Base-by-base conservation (phyloP, 129 eudicot species). In the Mikania micrantha region DNA sequence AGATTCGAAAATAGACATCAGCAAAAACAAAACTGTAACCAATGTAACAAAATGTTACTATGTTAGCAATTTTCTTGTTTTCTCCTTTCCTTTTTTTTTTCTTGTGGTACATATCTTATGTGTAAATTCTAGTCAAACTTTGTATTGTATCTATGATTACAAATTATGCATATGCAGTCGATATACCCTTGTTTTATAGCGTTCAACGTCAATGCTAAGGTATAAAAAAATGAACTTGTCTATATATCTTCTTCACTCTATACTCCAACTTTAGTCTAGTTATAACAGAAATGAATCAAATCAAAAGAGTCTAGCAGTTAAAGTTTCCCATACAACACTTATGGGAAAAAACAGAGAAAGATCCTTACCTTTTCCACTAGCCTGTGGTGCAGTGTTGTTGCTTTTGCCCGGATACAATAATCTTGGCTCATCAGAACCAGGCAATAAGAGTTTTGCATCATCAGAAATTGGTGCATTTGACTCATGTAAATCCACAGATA, bases 231-330 rank as follows among this genome's bases (percentile, higher is more conserved):
- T 41, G 45, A 52, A 8, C 12, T 53, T 39, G 16, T 64, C 78
- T 74, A 42, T 62, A 52, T 64, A 22, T 64, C 35, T 74, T 74
- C 48, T 74, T 65, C 64, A 53, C 45, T 58, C 63, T 27, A 59
- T 75, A 59, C 64, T 75, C 64, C 74, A 58, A 36, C 68, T 58
- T 45, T 48, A 67, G 56, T 67, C 62, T 75, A 36, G 38, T 4
- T 67, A 25, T 75, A 67, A 62, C 61, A 66, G 73, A 44, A 67
- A 39, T 32, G 42, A 67, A 32, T 66, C 28, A 42, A 44, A 44
- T 21, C 20, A 42, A 54, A 74, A 53, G 66, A 53, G 20, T 45
- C 64, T 40, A 74, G 47, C 67, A 54, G 72, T 65, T 65, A 56
- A 66, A 45, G 58, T 40, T 74, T 74, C 60, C 67, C 60, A 56